Evolutionary conservation across 2,329 filamentous ascomycete genomes (phyloP), one percentile per base, ranked within the genome.

Genomic region (Aureobasidium mangrovei): DNA sequence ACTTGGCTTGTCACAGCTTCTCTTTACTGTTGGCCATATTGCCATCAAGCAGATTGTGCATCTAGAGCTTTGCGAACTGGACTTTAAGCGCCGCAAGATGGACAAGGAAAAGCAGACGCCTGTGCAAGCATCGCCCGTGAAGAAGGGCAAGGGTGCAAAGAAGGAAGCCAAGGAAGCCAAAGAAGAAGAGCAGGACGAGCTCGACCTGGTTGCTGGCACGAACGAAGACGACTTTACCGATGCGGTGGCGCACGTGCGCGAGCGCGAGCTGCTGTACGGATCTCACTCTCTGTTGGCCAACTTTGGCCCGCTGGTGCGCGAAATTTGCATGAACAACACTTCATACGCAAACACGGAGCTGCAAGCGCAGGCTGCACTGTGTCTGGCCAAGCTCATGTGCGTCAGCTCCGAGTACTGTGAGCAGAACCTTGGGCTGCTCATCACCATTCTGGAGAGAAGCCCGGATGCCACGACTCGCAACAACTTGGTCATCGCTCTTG

Each of bases 11-110:
- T 95, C 93, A 0, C 93, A 97, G 64, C 78, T 98, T 2, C 77
- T 98, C 0, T 97, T 97, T 67, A 86, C 95, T 35, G 91, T 97
- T 31, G 93, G 93, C 0, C 93, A 98, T 65, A 87, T 97, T 45
- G 93, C 93, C 10, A 93, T 98, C 67, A 98, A 98, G 73, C 94
- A 98, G 67, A 98, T 98, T 62, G 94, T 98, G 0, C 93, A 98
- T 67, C 80, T 98, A 8, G 93, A 98, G 64, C 78, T 97, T n/a
- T 95, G 91, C 67, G 93, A 98, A 67, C 82, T 93, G 47, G 93
- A 98, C 69, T 98, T 98, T 71, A 98, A 98, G 75, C 86, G 91
- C 53, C 82, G 91, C 60, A 98, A 98, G 75, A 85, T 88, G 39
- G 88, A 93, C 57, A 88, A 90, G 62, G 88, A 93, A 65, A 91